A percentile compares a stretch with the other conserved stretches of the same genome.
Evolutionary conservation across 1,284 basidiomycete genomes (phyloP).

Genomic region (Cutaneotrichosporon daszewskae): DNA sequence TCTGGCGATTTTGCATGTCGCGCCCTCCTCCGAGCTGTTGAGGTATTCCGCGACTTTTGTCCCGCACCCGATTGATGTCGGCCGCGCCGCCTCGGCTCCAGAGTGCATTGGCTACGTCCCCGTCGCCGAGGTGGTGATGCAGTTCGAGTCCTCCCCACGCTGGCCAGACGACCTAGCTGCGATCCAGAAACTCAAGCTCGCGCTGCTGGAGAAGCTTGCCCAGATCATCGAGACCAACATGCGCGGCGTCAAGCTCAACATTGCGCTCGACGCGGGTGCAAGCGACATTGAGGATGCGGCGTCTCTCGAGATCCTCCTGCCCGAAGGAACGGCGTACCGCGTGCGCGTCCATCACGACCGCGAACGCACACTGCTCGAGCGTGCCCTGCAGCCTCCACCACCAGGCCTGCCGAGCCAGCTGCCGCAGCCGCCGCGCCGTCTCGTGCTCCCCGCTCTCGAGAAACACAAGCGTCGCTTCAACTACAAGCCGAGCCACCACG

Average conservation of each 20-base stretch:
- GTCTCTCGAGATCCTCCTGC: conserved; percentile 69
- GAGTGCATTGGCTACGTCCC: conserved; percentile 61
- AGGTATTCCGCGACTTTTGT: conserved; percentile 78
- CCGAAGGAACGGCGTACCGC: conserved; percentile 81
- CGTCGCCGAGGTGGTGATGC: conserved; percentile 66
- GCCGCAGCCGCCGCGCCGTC: conserved; percentile 43
- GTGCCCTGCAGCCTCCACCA: conserved; percentile 52
- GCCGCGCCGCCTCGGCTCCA: conserved; percentile 47
- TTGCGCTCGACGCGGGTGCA: conserved; percentile 57
- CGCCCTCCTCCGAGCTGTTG: conserved; percentile 64
- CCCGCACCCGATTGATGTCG: conserved; percentile 57
- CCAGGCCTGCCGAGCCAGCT: conserved; percentile 28
- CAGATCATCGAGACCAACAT: conserved; percentile 56
- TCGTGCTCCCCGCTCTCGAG: conserved; percentile 58
- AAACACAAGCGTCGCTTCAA: conserved; percentile 66
- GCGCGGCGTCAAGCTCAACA: conserved; percentile 50
- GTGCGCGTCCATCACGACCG: conserved; percentile 82
- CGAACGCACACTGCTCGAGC: conserved; percentile 72
- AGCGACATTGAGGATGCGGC: conserved; percentile 65
- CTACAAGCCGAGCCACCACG: conserved; percentile 76
- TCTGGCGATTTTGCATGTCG: conserved; percentile 67
- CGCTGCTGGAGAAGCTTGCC: conserved; percentile 77
- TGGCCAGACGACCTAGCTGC: conserved; percentile 95
- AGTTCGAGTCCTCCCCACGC: conserved; percentile 82
- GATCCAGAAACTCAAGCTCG: conserved; percentile 91